Base-by-base conservation (phyloP, 768 basidiomycete genomes). In the Leccinum uliginosum region DNA sequence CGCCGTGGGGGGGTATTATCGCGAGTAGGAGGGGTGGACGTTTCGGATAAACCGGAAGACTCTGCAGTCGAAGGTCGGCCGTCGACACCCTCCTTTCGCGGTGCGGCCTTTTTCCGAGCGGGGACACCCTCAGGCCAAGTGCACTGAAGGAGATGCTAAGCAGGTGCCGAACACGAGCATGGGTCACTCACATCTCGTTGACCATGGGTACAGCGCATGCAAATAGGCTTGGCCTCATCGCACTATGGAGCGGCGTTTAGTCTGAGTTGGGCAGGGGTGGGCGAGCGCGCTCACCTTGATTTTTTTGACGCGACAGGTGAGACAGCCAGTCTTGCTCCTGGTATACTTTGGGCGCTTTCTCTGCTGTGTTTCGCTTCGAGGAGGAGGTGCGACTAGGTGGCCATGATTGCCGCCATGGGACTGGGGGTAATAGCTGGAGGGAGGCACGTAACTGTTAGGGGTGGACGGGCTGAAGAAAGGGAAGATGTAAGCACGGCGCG, bases 221-320 rank as follows among this genome's bases (percentile, higher is more conserved):
- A 96, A 56, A 80, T 82, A 54, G 93, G 94, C 69, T 93, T 91
- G 12, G 82, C 81, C 74, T 98, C 94, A 70, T 95, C 94, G 72
- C 94, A 98, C 89, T 93, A 61, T 56, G 50, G 30, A 27, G 44
- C 29, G 55, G 50, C 23, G 51, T 60, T 47, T 21, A 62, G 46
- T 4, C 3, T 12, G 21, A 14, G 54, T 40, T 35, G 46, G 44
- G 34, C 21, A 57, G n/a, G 40, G 47, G 2, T 55, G n/a, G 43
- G 9, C 48, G 47, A 54, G 54, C 14, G 34, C 54, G 68, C 80
- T 53, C 60, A 90, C 91, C 83, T 97, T 97, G 67, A 98, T 92
- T 80, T 96, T 91, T 80, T 95, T 94, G 60, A 85, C 83, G 65
- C 94, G 83, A 80, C 94, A 98, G 44, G 91, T 94, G 69, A 96